Evolutionary conservation across 2,329 filamentous ascomycete species (phyloP).

Genomic region (Hirsutella thompsonii): DNA sequence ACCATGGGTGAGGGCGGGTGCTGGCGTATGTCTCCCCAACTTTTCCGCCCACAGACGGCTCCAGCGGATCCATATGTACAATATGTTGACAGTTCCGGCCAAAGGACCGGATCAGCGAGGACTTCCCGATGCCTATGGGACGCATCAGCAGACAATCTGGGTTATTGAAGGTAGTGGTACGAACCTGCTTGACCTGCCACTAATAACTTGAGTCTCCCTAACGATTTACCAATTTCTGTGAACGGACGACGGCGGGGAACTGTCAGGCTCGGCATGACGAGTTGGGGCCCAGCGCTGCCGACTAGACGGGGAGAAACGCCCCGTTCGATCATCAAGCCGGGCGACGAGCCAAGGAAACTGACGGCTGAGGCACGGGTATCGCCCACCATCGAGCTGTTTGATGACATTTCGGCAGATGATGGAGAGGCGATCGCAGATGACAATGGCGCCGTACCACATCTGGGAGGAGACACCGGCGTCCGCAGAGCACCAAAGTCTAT

Average conservation of each 20-base stretch:
- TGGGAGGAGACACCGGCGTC: conserved; percentile 14
- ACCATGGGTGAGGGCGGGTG: conserved; percentile 73
- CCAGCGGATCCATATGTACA: conserved; percentile 72
- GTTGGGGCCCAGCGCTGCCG: conserved; percentile 43
- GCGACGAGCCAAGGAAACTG: conserved; percentile 10
- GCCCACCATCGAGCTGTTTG: conserved; percentile 28
- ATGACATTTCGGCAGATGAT: conserved; percentile 39
- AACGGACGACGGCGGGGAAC: conserved; percentile 86
- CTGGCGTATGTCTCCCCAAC: conserved; percentile 65
- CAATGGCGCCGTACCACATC: conserved; percentile 11
- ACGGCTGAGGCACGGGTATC: conserved; percentile 12
- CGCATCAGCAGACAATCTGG: conserved; percentile 1
- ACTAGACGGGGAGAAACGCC: conserved; percentile 5
- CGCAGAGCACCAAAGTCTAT: conserved; percentile 9
- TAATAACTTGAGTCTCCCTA: conserved; percentile 83
- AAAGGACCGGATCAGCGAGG: conserved; percentile 77
- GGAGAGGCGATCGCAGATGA: conserved; percentile 29
- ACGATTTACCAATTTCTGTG: conserved; percentile 68
- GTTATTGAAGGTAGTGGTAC: conserved; percentile 1
- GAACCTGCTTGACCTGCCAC: conserved; percentile 67
- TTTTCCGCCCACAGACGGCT: conserved; percentile 13
- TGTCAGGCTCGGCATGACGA: conserved; percentile 95
- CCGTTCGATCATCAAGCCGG: conserved; percentile 7
- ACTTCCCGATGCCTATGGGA: conserved; percentile 65
- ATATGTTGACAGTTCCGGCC: conserved; percentile 82